A percentile compares a stretch with the other conserved stretches of the same genome.
Evolutionary conservation across 192 early-diverging fungal genomes (phyloP).

Genomic region (Phycomyces nitens): DNA sequence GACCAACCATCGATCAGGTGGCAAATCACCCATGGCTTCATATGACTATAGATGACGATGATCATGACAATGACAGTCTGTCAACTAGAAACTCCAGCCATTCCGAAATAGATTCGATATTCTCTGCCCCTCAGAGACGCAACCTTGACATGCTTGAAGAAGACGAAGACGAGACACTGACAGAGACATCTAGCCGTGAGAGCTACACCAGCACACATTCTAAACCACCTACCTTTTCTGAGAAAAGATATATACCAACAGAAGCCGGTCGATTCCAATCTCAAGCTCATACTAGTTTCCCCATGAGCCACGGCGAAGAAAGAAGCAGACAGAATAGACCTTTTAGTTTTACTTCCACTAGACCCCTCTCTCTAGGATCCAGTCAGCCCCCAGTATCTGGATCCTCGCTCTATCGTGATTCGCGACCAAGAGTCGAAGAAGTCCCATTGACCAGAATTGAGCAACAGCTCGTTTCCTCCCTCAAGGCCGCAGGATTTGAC

Average conservation of each 20-base stretch:
- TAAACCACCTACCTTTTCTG: not conserved
- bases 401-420: slow-evolving; percentile 3
- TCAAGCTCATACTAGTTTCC: slow-evolving; percentile 1
- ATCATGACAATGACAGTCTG: slow-evolving; percentile 18
- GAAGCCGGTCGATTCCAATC: slow-evolving; percentile 3
- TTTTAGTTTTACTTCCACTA: too few species aligned
- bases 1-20: slow-evolving; percentile 62
- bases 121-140: slow-evolving; percentile 2
- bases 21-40: slow-evolving; percentile 63
- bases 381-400: slow-evolving; percentile 17
- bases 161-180: slow-evolving; percentile 22
- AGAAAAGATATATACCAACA: too few species aligned
- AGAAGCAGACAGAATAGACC: too few species aligned
- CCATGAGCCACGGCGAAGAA: not conserved
- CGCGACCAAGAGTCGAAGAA: not conserved
- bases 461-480: slow-evolving; percentile 38
- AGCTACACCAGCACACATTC: slow-evolving; percentile 5
- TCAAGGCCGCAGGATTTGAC: slow-evolving; percentile 58
- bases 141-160: slow-evolving; percentile 16
- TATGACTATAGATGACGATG: slow-evolving; percentile 27
- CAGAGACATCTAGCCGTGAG: not conserved
- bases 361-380: not conserved
- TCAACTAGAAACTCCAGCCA: slow-evolving; percentile 17
- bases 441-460: slow-evolving; percentile 46
- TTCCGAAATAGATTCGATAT: slow-evolving; percentile 21